Evolutionary conservation across 2,329 filamentous ascomycete species (phyloP).

Genomic region (Blastomyces parvus): DNA sequence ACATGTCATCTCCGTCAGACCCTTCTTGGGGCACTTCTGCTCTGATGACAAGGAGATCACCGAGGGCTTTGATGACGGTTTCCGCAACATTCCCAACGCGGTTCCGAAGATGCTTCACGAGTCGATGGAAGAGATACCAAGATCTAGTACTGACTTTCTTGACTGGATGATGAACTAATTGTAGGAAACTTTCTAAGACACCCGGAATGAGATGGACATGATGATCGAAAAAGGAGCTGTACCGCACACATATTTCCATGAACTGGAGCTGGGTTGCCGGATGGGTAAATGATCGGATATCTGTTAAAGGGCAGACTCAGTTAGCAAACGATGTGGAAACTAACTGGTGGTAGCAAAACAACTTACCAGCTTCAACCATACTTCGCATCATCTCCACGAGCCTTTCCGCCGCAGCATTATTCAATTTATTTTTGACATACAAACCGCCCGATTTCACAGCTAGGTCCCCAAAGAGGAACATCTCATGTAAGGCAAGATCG

Average conservation of each 20-base stretch:
- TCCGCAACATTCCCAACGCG: slow-evolving; percentile 85
- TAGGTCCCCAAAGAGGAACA: slow-evolving; percentile 90
- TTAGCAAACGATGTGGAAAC: slow-evolving; percentile 13
- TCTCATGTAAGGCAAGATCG: slow-evolving; percentile 86
- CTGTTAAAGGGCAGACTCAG: slow-evolving; percentile 34
- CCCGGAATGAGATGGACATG: slow-evolving; percentile 72
- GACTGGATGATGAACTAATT: slow-evolving; percentile 78
- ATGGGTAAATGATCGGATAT: slow-evolving; percentile 75
- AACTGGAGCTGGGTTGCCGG: slow-evolving; percentile 90
- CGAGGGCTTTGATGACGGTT: slow-evolving; percentile 80
- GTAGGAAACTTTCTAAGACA: slow-evolving; percentile 84
- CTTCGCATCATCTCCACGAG: slow-evolving; percentile 87
- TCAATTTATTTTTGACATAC: slow-evolving; percentile 76
- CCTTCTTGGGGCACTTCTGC: slow-evolving; percentile 74
- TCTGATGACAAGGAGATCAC: slow-evolving; percentile 79
- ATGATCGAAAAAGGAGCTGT: slow-evolving; percentile 83
- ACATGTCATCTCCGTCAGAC: slow-evolving; percentile 79
- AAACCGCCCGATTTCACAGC: slow-evolving; percentile 80
- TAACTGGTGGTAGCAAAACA: slow-evolving; percentile 18
- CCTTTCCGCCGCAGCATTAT: slow-evolving; percentile 66
- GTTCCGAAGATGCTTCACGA: slow-evolving; percentile 75
- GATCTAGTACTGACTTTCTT: slow-evolving; percentile 80
- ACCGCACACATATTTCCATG: slow-evolving; percentile 96
- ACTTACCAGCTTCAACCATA: slow-evolving; percentile 83
- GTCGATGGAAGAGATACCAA: slow-evolving; percentile 93